A percentile compares a stretch with the other conserved stretches of the same genome.
Conservation (phyloP, 73 alveolate genomes). For the Paramecium caudatum region DNA sequence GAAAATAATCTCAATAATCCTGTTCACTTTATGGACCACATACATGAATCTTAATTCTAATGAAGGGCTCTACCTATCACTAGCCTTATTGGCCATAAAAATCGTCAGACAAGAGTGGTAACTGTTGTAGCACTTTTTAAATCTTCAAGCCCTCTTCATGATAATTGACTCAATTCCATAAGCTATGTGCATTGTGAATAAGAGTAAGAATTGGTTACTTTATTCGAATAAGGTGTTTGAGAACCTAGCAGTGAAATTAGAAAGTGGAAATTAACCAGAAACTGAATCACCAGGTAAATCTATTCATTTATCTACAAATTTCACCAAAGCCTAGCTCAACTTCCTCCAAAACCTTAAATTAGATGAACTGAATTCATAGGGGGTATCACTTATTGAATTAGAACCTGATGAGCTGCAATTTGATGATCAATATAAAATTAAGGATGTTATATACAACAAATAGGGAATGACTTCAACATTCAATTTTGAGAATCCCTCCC, state of each 20-base stretch:
- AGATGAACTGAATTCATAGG: slow-evolving; percentile 1
- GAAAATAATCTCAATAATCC: too few species aligned
- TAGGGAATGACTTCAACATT: not conserved
- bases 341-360: slow-evolving; percentile 6
- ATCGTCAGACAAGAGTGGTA: not conserved
- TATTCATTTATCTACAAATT: not conserved
- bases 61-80: not conserved
- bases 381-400: not conserved
- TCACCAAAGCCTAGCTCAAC: not conserved
- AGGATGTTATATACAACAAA: slow-evolving; percentile 13
- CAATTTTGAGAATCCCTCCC: not conserved
- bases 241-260: slow-evolving; percentile 40
- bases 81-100: not conserved
- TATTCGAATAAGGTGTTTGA: slow-evolving; percentile 40
- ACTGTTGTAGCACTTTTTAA: not conserved
- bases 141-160: not conserved
- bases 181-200: slow-evolving; percentile 55
- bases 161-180: slow-evolving; percentile 37
- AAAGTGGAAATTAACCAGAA: not conserved
- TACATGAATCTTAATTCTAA: not conserved
- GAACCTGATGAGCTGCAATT: slow-evolving; percentile 1
- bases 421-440: slow-evolving; percentile 46
- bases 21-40: too few species aligned
- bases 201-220: slow-evolving; percentile 38
- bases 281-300: slow-evolving; percentile 58